Base-by-base conservation (phyloP, 2,329 filamentous ascomycete species). In the Botrytis fragariae region DNA sequence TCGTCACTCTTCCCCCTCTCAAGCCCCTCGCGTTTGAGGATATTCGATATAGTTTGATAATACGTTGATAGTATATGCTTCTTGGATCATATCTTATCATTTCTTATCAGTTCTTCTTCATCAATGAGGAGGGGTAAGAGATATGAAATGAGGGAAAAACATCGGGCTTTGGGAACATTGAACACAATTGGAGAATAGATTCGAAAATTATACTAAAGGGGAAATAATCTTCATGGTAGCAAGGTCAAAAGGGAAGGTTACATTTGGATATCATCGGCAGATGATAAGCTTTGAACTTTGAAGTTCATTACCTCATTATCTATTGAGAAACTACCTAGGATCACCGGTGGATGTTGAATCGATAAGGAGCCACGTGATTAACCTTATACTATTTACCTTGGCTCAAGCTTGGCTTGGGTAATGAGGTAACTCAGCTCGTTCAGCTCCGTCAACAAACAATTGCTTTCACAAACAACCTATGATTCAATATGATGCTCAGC, bases 51-150 rank as follows among this genome's bases (percentile, higher is more conserved):
- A 54, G 48, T 14, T 57, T 57, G 51, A 57, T 25, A n/a, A 61
- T n/a, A 18, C 35, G 35, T 42, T 37, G 37, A 22, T 62, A 37
- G 35, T n/a, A n/a, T n/a, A n/a, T 42, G 32, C 51, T 39, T 62
- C 60, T 62, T 25, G 14, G 8, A 68, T 39, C 35, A 64, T 68
- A 29, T 68, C 64, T 68, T 68, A 68, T 54, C 35, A 64, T 54
- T 42, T 29, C 64, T 39, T 68, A 68, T 68, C 45, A 54, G 35
- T 32, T 29, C 3, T 35, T 48, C 42, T 29, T 35, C 22, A 44
- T 22, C 29, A 48, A 18, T n/a, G 48, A 14, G 22, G 62, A 64
- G 42, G 20, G 42, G 42, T 10, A 7, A 22, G 20, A 45, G 42
- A 65, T 44, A 25, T 45, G 18, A 14, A 35, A 48, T 48, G 45